Evolutionary conservation across 164 flowering plant species (phyloP).

Genomic region (Umbellularia californica): DNA sequence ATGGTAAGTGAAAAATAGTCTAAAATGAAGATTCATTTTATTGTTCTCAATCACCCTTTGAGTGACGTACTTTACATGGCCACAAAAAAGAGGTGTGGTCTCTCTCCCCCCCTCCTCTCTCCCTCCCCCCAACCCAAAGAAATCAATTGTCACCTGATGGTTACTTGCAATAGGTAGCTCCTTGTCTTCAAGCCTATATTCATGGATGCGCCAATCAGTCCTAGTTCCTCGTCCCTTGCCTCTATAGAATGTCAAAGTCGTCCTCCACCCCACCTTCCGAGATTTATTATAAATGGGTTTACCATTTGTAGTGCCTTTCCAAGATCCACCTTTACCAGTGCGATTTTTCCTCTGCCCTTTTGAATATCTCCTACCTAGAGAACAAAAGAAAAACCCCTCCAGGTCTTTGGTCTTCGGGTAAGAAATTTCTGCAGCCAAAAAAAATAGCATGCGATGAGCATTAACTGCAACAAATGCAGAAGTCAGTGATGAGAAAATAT

Average conservation of each 20-base stretch:
- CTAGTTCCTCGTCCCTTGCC: background rate
- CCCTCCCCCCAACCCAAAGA: too few species aligned
- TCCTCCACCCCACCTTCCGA: conserved; percentile 51
- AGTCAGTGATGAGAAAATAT: background rate
- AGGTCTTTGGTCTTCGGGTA: conserved; percentile 43
- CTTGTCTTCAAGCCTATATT: too few species aligned
- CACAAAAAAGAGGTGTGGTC: too few species aligned
- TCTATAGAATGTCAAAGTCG: conserved; percentile 20
- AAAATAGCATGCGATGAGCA: background rate
- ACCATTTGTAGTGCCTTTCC: conserved; percentile 88
- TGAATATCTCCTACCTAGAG: conserved; percentile 57
- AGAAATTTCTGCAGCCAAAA: conserved; percentile 42
- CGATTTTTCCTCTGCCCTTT: conserved; percentile 59
- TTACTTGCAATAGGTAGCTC: too few species aligned
- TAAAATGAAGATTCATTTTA: too few species aligned
- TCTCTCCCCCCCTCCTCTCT: too few species aligned
- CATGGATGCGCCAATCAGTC: too few species aligned
- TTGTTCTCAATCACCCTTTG: too few species aligned
- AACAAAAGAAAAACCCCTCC: conserved; percentile 80
- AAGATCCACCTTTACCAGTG: conserved; percentile 62
- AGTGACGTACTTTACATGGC: too few species aligned
- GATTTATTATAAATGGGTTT: conserved; percentile 35
- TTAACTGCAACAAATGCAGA: background rate
- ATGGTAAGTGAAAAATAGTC: too few species aligned
- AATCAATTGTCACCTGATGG: too few species aligned